Base-by-base conservation (phyloP, 768 basidiomycete species). In the Tricholoma matsutake region DNA sequence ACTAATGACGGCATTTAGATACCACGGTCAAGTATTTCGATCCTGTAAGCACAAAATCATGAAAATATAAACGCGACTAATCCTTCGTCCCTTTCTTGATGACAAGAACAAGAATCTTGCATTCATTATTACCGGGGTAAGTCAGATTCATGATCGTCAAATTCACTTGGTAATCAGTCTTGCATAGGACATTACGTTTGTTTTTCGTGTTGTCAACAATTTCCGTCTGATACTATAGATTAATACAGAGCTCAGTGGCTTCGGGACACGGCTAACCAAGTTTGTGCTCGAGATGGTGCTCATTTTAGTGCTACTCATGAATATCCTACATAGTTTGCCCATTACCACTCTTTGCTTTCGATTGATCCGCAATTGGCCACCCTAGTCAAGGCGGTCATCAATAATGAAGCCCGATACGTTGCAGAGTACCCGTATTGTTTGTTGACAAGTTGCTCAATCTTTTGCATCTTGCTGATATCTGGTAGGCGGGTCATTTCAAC, bases 21-120 rank as follows among this genome's bases (percentile, higher is more conserved):
- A 92, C 90, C 3, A 91, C 91, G 7, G 86, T 93, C 60, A 86
- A 83, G 69, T 93, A 91, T 68, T 91, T 86, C 71, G 86, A 80
- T 68, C 66, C 81, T 67, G 89, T 86, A 18, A 53, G 51, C 51
- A 32, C 51, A 8, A 14, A 18, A 18, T 16, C 32, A n/a, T 7
- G n/a, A 4, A 32, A 31, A 14, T 32, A 7, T n/a, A n/a, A 31
- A 18, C 29, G 29, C n/a, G 31, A 31, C 51, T 53, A 9, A 53
- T 47, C 20, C 20, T 29, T n/a, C 20, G 14, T 45, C 34, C 53
- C n/a, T 35, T 37, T 28, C 25, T 54, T 22, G 9, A 28, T n/a
- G 41, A 60, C 0, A 57, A 88, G 86, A 76, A 77, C 1, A 78
- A 89, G 67, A 89, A 91, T 65, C 66, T 91, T 29, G 90, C 90